Evolutionary conservation across 208 protist species (phyloP).

Genomic region (Acanthamoeba sp.): DNA sequence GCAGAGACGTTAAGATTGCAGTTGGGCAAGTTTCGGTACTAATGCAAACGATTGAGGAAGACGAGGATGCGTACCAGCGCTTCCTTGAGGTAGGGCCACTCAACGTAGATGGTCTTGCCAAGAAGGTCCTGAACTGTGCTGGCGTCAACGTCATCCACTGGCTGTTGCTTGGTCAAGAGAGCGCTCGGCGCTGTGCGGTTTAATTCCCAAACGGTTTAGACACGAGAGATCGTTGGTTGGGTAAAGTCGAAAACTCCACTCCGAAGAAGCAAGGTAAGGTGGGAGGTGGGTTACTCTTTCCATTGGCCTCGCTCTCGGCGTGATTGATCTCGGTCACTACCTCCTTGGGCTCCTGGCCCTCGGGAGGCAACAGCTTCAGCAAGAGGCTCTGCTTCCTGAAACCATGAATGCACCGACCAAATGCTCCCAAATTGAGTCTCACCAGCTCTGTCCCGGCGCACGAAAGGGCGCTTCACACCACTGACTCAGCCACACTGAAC

Average conservation of each 20-base stretch:
- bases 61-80: background rate
- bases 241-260: too few relatives aligned
- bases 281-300: too few relatives aligned
- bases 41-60: background rate
- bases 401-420: background rate
- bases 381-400: slow-evolving; percentile 66
- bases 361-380: background rate
- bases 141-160: background rate
- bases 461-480: too few relatives aligned
- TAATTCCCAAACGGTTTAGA: background rate
- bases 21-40: background rate
- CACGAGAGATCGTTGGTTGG: too few relatives aligned
- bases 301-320: slow-evolving; percentile 1
- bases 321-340: background rate
- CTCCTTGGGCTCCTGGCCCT: slow-evolving; percentile 11
- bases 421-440: too few relatives aligned
- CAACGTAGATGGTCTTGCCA: slow-evolving; percentile 43
- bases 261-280: too few relatives aligned
- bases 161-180: background rate
- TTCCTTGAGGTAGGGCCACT: slow-evolving; percentile 71
- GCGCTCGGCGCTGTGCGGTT: background rate
- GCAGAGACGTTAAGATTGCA: background rate
- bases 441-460: too few relatives aligned
- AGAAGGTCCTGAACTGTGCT: slow-evolving; percentile 7
- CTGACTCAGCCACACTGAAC: background rate